Evolutionary conservation across 495 filamentous ascomycete species (phyloP).

Genomic region (Penicillium manginii): DNA sequence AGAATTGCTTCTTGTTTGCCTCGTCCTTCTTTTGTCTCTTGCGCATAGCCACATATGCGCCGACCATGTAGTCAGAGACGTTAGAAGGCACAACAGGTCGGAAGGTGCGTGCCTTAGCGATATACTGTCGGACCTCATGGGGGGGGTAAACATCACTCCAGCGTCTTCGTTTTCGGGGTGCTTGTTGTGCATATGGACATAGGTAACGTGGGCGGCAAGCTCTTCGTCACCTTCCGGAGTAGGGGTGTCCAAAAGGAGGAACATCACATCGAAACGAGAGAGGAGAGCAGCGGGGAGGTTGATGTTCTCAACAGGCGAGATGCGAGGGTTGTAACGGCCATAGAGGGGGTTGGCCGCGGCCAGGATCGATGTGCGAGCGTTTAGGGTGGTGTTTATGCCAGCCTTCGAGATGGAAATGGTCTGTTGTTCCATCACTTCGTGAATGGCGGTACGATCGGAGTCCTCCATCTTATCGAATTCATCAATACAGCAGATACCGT

Average conservation of each 20-base stretch:
- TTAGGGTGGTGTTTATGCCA: constrained; percentile 93
- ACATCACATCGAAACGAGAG: constrained; percentile 95
- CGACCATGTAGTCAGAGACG: constrained; percentile 93
- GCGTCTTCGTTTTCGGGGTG: constrained; percentile 77
- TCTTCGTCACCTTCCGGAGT: constrained; percentile 86
- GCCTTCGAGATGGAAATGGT: constrained; percentile 99
- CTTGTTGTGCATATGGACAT: constrained; percentile 95
- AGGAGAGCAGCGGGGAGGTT: constrained; percentile 95
- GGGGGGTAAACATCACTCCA: constrained; percentile 81
- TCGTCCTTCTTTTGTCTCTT: constrained; percentile 88
- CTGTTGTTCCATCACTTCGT: constrained; percentile 99
- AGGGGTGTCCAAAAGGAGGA: constrained; percentile 93
- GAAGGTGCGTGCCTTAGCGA: constrained; percentile 87
- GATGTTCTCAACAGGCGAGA: constrained; percentile 98
- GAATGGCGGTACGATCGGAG: constrained; percentile 91
- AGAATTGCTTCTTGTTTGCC: constrained; percentile 83
- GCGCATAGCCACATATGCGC: constrained; percentile 91
- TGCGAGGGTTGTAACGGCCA: constrained; percentile 94
- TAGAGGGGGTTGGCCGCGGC: constrained; percentile 97
- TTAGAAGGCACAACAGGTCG: constrained; percentile 80
- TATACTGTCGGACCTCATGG: constrained; percentile 90
- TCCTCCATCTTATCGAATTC: constrained; percentile 99
- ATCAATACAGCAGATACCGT: constrained; percentile 99
- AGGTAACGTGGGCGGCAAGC: constrained; percentile 92
- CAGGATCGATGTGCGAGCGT: constrained; percentile 95